Evolutionary conservation across 2,329 filamentous ascomycete genomes (phyloP), one percentile per base, ranked within the genome.

Genomic region (Apiospora kogelbergensis): DNA sequence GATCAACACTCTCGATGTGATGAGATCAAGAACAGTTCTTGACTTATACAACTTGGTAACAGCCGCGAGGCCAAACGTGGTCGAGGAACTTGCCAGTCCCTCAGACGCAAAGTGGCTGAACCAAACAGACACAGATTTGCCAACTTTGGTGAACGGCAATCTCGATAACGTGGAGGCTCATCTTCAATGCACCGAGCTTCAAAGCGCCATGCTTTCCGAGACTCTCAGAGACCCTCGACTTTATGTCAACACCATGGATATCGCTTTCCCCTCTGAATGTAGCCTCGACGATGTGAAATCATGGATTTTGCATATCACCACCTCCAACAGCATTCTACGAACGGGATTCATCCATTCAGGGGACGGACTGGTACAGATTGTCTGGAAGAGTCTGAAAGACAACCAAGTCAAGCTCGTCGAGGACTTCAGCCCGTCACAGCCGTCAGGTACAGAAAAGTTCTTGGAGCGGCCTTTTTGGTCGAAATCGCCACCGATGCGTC

Each of bases 171-270:
- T 60, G 53, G 53, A 37, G 20, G 53, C 17, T 30, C 68, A 78
- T 2, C 76, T 85, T 22, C 85, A 85, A 5, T 96, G 93, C 77
- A 95, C 90, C 4, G 86, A 90, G 17, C 83, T 96, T 11, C 95
- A 98, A 74, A 82, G 86, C 22, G 90, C 93, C 1, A 97, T 97
- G 93, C 84, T 97, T 20, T 84, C 88, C 0, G 93, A 97, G 80
- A 95, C 93, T 0, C 79, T 84, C 2, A 83, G 82, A 22, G 83
- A 90, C 70, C 72, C 83, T 1, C 80, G 80, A 63, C 85, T 90
- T 9, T 97, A 98, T 76, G 92, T 91, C 80, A 98, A 97, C 73
- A 90, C 90, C 83, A 82, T 96, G 13, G 87, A 92, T 73, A 77
- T 97, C 1, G 82, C 87, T n/a, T 80, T 92, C 13, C 77, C 84